These are phyloP conservation scores for Clarireedia hainanense DNA, from an alignment of 2,329 filamentous ascomycete genomes.

Conservation along the genomic window DNA sequence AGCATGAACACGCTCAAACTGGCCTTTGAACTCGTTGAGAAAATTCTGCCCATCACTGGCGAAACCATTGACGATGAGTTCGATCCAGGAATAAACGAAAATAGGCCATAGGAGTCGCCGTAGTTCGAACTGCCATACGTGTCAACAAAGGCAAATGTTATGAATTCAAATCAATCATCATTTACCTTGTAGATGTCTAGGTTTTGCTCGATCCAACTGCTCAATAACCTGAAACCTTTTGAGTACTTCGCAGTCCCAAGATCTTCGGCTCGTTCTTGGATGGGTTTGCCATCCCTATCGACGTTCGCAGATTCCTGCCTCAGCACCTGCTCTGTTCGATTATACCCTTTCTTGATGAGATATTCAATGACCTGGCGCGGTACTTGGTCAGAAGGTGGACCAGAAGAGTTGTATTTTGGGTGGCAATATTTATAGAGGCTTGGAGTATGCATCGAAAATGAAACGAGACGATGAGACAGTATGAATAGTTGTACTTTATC, in stretches of 20 bases:
- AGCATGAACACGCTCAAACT: slow-evolving; percentile 70
- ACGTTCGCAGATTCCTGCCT: slow-evolving; percentile 82
- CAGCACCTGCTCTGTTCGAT: slow-evolving; percentile 83
- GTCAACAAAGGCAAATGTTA: background rate
- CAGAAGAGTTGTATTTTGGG: background rate
- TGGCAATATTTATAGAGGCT: too few species aligned
- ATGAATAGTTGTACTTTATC: too few species aligned
- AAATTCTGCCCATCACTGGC: slow-evolving; percentile 66
- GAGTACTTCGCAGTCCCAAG: slow-evolving; percentile 69
- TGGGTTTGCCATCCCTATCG: slow-evolving; percentile 71
- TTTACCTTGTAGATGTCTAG: slow-evolving; percentile 85
- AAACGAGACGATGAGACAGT: too few species aligned
- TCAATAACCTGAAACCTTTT: slow-evolving; percentile 65
- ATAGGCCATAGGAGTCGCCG: slow-evolving; percentile 84
- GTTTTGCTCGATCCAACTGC: slow-evolving; percentile 82
- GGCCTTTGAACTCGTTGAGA: slow-evolving; percentile 55
- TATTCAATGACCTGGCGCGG: slow-evolving; percentile 74
- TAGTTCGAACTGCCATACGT: slow-evolving; percentile 62
- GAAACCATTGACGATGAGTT: slow-evolving; percentile 66
- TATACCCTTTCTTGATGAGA: slow-evolving; percentile 90
- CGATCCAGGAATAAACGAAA: slow-evolving; percentile 87
- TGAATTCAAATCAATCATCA: background rate
- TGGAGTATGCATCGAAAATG: too few species aligned
- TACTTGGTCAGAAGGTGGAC: background rate
- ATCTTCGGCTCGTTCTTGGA: slow-evolving; percentile 58